A percentile compares a stretch with the other conserved stretches of the same genome.
Conservation (phyloP, 352 stramenopile species). For the Phytopythium sindhum region DNA sequence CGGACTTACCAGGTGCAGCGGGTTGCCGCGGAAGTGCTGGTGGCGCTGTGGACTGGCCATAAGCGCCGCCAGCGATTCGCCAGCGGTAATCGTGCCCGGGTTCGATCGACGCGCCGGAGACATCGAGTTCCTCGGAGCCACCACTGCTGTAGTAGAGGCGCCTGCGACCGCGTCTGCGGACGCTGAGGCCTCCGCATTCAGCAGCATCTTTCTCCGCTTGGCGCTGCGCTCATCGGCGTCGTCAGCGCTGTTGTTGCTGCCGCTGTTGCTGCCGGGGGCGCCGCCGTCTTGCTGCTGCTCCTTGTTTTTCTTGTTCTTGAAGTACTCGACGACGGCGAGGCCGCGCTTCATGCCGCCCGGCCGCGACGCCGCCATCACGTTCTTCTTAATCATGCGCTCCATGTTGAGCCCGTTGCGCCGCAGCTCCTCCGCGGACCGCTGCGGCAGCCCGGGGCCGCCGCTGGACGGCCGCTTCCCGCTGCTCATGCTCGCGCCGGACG, state of each 20-base stretch:
- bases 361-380: constrained; percentile 49
- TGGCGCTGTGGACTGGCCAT: constrained; percentile 21
- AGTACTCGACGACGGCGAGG: constrained; percentile 66
- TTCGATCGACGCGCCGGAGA: constrained; percentile 19
- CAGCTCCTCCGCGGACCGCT: constrained; percentile 36
- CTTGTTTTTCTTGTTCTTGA: constrained; percentile 58
- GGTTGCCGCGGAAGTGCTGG: constrained; percentile 19
- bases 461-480: constrained; percentile 3
- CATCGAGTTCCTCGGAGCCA: constrained; percentile 10
- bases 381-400: constrained; percentile 88
- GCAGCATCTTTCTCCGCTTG: constrained; percentile 25
- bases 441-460: background rate
- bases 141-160: background rate
- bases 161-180: constrained; percentile 3
- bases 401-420: constrained; percentile 72
- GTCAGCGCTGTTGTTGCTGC: constrained; percentile 7
- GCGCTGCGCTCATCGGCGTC: constrained; percentile 13
- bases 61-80: background rate
- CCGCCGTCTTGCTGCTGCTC: constrained; percentile 18
- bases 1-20: constrained; percentile 21
- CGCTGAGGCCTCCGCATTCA: background rate
- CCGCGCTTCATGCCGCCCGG: constrained; percentile 59
- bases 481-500: constrained; percentile 6
- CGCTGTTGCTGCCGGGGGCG: background rate
- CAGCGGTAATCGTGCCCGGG: background rate